These are phyloP conservation scores for Trichodelitschia bisporula DNA, from an alignment of 495 filamentous ascomycete genomes.

Conservation along the genomic window DNA sequence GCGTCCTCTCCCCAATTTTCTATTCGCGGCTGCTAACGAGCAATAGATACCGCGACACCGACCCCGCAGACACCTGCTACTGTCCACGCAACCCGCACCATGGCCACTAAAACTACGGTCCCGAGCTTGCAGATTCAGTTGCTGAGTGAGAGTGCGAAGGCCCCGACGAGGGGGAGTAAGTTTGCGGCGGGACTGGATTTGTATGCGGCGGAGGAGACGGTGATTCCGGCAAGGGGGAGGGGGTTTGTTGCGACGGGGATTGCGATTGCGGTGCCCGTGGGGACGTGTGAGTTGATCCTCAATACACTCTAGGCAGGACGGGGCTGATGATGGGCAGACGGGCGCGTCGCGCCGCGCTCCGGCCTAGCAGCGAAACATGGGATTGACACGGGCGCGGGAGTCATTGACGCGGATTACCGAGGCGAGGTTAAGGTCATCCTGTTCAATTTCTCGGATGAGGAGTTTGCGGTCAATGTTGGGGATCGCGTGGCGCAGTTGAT, in stretches of 20 bases:
- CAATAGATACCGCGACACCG: no score
- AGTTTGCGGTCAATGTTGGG: conserved; percentile 62
- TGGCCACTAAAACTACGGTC: conserved; percentile 9
- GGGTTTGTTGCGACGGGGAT: conserved; percentile 76
- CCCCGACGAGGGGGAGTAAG: conserved; percentile 69
- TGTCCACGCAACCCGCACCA: no score
- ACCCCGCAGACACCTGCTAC: no score
- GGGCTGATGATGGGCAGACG: no score
- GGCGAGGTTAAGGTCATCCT: conserved; percentile 82
- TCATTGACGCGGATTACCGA: conserved; percentile 94
- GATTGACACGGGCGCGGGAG: conserved; percentile 84
- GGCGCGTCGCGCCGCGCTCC: conserved; percentile 73
- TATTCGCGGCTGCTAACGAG: no score
- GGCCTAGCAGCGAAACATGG: conserved; percentile 82
- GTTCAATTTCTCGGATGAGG: conserved; percentile 69
- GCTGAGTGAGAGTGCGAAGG: conserved; percentile 40
- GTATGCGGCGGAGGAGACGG: conserved; percentile 32
- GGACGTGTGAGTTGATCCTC: no score
- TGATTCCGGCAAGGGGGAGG: conserved; percentile 61
- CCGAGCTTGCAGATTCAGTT: conserved; percentile 66
- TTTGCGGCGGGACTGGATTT: conserved; percentile 89
- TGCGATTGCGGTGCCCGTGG: conserved; percentile 62
- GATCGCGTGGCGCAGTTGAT: conserved; percentile 87
- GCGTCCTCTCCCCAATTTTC: no score
- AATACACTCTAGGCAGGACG: no score